Evolutionary conservation across 1,139 yeast species (phyloP), one percentile per base, ranked within the genome.

Genomic region (Pichia sp.): DNA sequence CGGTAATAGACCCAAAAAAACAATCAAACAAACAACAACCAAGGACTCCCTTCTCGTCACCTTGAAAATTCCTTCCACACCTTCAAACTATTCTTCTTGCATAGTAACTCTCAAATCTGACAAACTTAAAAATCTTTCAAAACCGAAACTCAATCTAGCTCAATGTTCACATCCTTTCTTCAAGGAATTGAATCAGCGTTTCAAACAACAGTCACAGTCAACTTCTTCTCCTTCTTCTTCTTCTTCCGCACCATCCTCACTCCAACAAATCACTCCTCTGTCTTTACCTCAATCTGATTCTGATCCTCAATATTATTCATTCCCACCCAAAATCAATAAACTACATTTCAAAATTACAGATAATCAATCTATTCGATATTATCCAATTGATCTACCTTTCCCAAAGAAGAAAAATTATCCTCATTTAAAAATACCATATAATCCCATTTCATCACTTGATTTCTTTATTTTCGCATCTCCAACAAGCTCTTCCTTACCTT

Each of bases 161-260:
- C n/a, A 36, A 10, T 38, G 44, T 1, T 24, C 44, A 10, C 50
- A 47, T 37, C 50, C 50, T 7, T 47, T 47, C 19, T 47, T 47
- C 21, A 28, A 43, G 23, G 41, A 41, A 18, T 20, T 45, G 10
- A 28, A 25, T 28, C 14, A 35, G 14, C 33, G 36, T 19, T n/a
- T 46, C 26, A 23, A 38, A 15, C 14, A 18, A 15, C 25, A 25
- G 22, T 5, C 6, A 4, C 22, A 39, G 21, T n/a, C 17, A 21
- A n/a, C 20, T 15, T n/a, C 19, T 23, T 17, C 18, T 7, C 10
- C 30, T 10, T 8, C 19, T 14, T 4, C 5, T 14, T 6, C 3
- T 12, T 12, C 4, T 4, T 25, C 6, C 6, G 15, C 9, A 14
- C 30, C 30, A 14, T 14, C 18, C 7, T 14, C 30, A 14, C 18